Conservation (phyloP, 2,329 filamentous ascomycete species). For the Aspergillus sp. region DNA sequence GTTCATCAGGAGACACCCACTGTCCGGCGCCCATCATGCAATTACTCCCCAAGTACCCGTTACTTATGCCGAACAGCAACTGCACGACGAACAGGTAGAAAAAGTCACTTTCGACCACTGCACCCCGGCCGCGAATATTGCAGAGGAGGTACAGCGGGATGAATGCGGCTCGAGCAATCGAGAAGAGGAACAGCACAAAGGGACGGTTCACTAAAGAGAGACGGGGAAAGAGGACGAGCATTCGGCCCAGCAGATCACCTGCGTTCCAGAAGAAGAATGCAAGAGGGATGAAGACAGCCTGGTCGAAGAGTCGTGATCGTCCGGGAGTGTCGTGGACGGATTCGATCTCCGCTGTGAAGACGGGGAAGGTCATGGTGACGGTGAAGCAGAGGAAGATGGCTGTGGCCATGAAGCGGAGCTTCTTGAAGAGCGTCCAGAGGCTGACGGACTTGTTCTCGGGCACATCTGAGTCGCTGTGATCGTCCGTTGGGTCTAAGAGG, state of each 20-base stretch:
- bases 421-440: constrained; percentile 68
- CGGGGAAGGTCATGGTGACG: constrained; percentile 91
- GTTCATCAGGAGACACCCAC: constrained; percentile 79
- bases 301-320: constrained; percentile 61
- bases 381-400: constrained; percentile 79
- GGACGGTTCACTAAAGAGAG: constrained; percentile 64
- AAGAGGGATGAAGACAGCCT: constrained; percentile 81
- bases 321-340: constrained; percentile 46
- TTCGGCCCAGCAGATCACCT: constrained; percentile 77
- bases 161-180: constrained; percentile 67
- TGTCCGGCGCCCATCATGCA: constrained; percentile 89
- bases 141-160: constrained; percentile 87
- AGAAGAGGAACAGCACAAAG: constrained; percentile 64
- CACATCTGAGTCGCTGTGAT: constrained; percentile 31
- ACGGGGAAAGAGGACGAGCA: constrained; percentile 63
- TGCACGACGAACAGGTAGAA: constrained; percentile 89
- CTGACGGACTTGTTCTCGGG: constrained; percentile 50
- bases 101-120: constrained; percentile 72
- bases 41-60: constrained; percentile 81
- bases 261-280: constrained; percentile 92
- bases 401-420: constrained; percentile 75
- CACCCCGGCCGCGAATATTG: constrained; percentile 78
- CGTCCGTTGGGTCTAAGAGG: constrained; percentile 8
- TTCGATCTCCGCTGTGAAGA: constrained; percentile 74
- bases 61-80: constrained; percentile 77